Conservation (phyloP, 352 stramenopile genomes). For the Phytophthora macrochlamydospora region DNA sequence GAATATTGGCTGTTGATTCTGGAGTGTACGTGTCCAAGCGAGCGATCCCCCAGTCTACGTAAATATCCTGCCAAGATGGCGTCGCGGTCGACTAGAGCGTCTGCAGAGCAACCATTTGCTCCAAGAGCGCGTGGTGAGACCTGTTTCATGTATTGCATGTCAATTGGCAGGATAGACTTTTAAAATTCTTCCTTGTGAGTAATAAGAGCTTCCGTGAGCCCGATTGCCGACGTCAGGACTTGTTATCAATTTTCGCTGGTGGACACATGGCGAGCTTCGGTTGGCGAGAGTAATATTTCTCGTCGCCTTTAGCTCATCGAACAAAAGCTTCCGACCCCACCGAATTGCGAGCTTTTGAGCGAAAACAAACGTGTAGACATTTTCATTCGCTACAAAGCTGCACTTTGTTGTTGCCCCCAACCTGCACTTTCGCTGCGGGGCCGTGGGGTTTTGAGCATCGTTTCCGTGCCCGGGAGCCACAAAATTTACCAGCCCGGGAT, state of each 20-base stretch:
- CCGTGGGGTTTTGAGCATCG: too few species aligned
- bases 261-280: not conserved
- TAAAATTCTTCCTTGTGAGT: not conserved
- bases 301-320: too few species aligned
- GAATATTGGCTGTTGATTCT: slow-evolving; percentile 14
- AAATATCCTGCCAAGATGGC: slow-evolving; percentile 15
- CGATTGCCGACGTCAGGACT: not conserved
- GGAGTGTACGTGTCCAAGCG: not conserved
- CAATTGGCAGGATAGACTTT: not conserved
- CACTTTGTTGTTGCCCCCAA: not conserved
- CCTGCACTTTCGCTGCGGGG: not conserved
- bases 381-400: not conserved
- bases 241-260: not conserved
- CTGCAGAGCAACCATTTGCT: not conserved
- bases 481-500: slow-evolving; percentile 27
- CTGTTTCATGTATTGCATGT: not conserved
- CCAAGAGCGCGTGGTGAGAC: not conserved
- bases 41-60: slow-evolving; percentile 16
- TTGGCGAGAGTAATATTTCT: not conserved
- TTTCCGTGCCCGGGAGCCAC: slow-evolving; percentile 10
- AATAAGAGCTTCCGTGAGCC: not conserved
- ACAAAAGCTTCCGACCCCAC: too few species aligned
- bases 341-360: too few species aligned
- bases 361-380: too few species aligned
- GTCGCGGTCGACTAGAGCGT: not conserved